Percentiles rank a stretch among this genome's conserved stretches.
These are phyloP conservation scores for Leccinum subrobustum DNA, from an alignment of 1,284 basidiomycete genomes.

Conservation along the genomic window DNA sequence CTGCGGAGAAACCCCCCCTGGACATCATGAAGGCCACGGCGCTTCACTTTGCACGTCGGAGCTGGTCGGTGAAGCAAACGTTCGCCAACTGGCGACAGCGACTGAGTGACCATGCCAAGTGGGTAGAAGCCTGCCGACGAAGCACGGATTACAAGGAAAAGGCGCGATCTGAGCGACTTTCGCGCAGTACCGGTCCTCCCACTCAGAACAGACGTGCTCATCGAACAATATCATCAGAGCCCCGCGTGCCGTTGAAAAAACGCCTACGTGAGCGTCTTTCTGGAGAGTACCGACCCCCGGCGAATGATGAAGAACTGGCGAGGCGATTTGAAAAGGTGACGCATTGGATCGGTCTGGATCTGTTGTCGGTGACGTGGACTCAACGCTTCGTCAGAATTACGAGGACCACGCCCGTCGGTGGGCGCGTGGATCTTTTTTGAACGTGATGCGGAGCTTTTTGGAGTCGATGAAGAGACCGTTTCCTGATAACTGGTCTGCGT, in stretches of 20 bases:
- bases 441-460: constrained; percentile 43
- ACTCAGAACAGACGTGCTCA: not conserved
- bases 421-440: constrained; percentile 66
- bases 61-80: constrained; percentile 29
- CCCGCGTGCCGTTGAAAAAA: constrained; percentile 43
- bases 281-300: constrained; percentile 45
- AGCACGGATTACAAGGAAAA: constrained; percentile 60
- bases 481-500: constrained; percentile 48
- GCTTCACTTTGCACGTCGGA: constrained; percentile 38
- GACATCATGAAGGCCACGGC: constrained; percentile 35
- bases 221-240: constrained; percentile 17
- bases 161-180: constrained; percentile 40
- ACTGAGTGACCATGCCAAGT: constrained; percentile 45
- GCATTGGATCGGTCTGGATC: constrained; percentile 3
- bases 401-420: constrained; percentile 66
- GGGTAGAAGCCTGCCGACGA: constrained; percentile 56
- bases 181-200: constrained; percentile 24
- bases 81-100: constrained; percentile 40
- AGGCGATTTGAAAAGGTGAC: constrained; percentile 65
- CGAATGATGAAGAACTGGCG: constrained; percentile 64
- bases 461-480: constrained; percentile 28
- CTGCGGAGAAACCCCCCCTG: constrained; percentile 16
- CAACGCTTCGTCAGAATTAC: constrained; percentile 50
- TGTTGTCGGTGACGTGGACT: not conserved
- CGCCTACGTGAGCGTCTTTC: constrained; percentile 49